phyloP scores from a whole-genome alignment of 148 eudicot species.

The Agrostemma githago region DNA sequence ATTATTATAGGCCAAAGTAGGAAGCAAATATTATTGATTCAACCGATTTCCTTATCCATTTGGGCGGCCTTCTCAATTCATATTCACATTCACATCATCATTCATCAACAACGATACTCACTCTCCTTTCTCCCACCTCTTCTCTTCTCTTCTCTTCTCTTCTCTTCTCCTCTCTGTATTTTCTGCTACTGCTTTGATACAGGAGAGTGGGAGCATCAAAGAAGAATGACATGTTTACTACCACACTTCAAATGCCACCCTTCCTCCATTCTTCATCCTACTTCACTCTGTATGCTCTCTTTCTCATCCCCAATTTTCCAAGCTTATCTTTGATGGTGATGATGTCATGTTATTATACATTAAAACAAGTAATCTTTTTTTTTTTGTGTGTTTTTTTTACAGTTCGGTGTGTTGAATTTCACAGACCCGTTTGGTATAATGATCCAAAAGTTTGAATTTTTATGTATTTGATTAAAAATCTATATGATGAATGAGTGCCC shows the following conservation, averaged over 20 bases:
- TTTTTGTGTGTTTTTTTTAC: not conserved
- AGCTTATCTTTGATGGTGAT: not conserved
- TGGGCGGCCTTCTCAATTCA: not conserved
- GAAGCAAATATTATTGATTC: slow-evolving; percentile 5
- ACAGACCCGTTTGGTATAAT: not conserved
- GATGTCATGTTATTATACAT: not conserved
- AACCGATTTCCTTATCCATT: slow-evolving; percentile 16
- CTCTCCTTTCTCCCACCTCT: not conserved
- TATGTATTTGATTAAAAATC: not conserved
- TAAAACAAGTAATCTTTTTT: not conserved
- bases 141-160: not conserved
- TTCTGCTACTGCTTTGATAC: not conserved
- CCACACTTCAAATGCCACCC: slow-evolving; percentile 58
- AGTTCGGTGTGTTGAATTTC: not conserved
- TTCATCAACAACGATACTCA: not conserved
- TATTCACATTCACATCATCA: not conserved
- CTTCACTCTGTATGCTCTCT: slow-evolving; percentile 33
- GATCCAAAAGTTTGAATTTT: slow-evolving; percentile 7
- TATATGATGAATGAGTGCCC: not conserved
- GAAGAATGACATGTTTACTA: slow-evolving; percentile 45
- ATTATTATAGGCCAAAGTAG: not conserved
- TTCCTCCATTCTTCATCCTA: slow-evolving; percentile 29
- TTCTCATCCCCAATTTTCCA: not conserved
- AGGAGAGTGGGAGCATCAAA: not conserved
- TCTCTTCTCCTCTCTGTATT: not conserved